A percentile compares a stretch with the other conserved stretches of the same genome.
Evolutionary conservation across 1,139 yeast species (phyloP).

Genomic region (Blastobotrys indianensis): DNA sequence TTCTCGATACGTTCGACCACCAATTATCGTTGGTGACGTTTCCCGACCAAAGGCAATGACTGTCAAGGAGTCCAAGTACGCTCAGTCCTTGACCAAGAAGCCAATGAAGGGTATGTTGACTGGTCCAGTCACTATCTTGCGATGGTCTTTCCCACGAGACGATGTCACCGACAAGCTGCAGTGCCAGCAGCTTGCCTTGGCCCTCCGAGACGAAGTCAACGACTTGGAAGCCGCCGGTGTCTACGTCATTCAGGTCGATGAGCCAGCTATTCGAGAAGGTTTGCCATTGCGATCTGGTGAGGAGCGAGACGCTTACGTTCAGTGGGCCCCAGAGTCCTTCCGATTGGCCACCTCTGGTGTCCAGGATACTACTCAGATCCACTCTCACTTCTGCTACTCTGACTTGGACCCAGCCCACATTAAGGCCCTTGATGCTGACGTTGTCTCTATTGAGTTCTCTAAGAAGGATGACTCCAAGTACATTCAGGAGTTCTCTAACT

Average conservation of each 20-base stretch:
- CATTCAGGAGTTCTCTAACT: constrained; percentile 94
- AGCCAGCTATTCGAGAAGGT: constrained; percentile 99
- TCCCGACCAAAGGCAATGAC: constrained; percentile 98
- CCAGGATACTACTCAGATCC: constrained; percentile 90
- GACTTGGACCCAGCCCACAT: constrained; percentile 99
- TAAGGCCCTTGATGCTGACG: constrained; percentile 99
- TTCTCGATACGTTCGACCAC: constrained; percentile 99
- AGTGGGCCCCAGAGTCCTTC: constrained; percentile 99
- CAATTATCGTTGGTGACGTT: constrained; percentile 97
- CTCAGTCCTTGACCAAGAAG: constrained; percentile 90
- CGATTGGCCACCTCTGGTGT: constrained; percentile 99
- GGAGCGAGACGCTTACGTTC: constrained; percentile 92
- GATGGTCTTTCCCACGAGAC: constrained; percentile 99
- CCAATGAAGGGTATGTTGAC: constrained; percentile 99
- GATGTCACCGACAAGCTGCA: constrained; percentile 92
- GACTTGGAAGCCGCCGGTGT: constrained; percentile 99
- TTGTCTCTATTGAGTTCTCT: constrained; percentile 97
- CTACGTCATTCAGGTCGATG: constrained; percentile 97
- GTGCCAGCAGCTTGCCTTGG: constrained; percentile 95
- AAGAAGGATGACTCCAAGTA: constrained; percentile 99
- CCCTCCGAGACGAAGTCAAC: constrained; percentile 96
- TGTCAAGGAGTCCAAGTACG: constrained; percentile 97
- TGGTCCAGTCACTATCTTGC: constrained; percentile 98
- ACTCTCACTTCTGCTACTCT: constrained; percentile 99
- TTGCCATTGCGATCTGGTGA: constrained; percentile 97